Evolutionary conservation across 805 yeast species (phyloP).

Genomic region (Wickerhamomyces strasburgensis): DNA sequence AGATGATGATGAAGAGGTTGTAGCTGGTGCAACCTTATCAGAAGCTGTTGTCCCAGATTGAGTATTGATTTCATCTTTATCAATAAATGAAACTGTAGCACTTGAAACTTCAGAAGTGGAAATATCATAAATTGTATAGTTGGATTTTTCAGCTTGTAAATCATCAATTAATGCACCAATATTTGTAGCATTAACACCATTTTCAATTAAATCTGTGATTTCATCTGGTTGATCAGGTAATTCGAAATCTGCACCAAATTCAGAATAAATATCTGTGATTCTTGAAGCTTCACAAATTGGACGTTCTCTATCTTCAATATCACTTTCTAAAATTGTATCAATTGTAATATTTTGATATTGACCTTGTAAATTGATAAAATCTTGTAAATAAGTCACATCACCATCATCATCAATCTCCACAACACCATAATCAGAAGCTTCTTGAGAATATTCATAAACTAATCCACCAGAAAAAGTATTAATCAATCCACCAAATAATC

Average conservation of each 20-base stretch:
- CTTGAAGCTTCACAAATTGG: conserved; percentile 36
- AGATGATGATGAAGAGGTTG: conserved; percentile 18
- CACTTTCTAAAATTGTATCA: conserved; percentile 34
- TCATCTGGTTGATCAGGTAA: conserved; percentile 46
- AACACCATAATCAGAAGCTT: conserved; percentile 73
- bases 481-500: conserved; percentile 62
- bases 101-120: conserved; percentile 29
- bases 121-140: conserved; percentile 35
- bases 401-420: conserved; percentile 47
- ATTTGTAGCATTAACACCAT: conserved; percentile 44
- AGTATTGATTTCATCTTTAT: conserved; percentile 33
- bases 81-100: conserved; percentile 34
- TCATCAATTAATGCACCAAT: conserved; percentile 40
- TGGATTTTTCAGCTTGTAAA: conserved; percentile 32
- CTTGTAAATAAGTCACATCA: conserved; percentile 37
- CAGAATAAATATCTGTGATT: conserved; percentile 33
- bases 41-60: conserved; percentile 22
- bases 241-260: conserved; percentile 42
- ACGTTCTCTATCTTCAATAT: conserved; percentile 28
- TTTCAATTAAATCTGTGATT: conserved; percentile 36
- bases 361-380: conserved; percentile 44
- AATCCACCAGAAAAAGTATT: conserved; percentile 80
- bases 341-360: conserved; percentile 35
- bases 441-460: conserved; percentile 87
- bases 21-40: conserved; percentile 17